Evolutionary conservation across 306 rosid species (phyloP).

Genomic region (Cucumis hystrix): DNA sequence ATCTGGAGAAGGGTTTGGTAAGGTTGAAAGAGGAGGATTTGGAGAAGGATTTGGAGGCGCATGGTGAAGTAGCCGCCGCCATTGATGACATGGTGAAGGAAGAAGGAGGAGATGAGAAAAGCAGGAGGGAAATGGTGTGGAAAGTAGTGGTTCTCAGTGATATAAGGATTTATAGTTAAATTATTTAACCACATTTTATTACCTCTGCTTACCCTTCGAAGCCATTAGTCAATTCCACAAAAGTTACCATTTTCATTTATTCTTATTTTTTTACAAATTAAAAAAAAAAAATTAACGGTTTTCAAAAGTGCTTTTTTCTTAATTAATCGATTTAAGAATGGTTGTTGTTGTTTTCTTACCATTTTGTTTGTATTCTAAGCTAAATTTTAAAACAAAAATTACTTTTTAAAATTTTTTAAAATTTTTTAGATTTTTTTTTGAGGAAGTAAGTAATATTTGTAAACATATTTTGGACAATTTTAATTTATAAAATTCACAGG

Average conservation of each 20-base stretch:
- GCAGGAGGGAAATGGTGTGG: neutral
- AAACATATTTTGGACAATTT: no score
- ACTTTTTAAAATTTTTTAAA: no score
- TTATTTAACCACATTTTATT: neutral
- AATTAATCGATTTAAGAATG: no score
- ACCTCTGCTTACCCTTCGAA: neutral
- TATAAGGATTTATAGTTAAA: neutral
- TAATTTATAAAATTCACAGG: no score
- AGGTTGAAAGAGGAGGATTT: conserved; percentile 10
- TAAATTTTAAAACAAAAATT: no score
- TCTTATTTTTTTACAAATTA: no score
- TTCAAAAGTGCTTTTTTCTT: no score
- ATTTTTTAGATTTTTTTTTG: no score
- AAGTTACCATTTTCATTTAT: neutral
- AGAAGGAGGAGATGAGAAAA: neutral
- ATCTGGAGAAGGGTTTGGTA: conserved; percentile 7
- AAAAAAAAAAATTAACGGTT: no score
- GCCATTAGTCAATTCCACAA: neutral
- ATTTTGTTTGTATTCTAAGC: neutral
- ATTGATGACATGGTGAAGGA: conserved; percentile 10
- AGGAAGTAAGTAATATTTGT: no score
- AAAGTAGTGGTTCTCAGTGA: neutral
- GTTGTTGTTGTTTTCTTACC: neutral
- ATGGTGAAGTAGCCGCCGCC: conserved; percentile 38
- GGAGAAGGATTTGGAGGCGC: conserved; percentile 17